Evolutionary conservation across 2,329 filamentous ascomycete genomes (phyloP).

Genomic region (Hortaea werneckii): DNA sequence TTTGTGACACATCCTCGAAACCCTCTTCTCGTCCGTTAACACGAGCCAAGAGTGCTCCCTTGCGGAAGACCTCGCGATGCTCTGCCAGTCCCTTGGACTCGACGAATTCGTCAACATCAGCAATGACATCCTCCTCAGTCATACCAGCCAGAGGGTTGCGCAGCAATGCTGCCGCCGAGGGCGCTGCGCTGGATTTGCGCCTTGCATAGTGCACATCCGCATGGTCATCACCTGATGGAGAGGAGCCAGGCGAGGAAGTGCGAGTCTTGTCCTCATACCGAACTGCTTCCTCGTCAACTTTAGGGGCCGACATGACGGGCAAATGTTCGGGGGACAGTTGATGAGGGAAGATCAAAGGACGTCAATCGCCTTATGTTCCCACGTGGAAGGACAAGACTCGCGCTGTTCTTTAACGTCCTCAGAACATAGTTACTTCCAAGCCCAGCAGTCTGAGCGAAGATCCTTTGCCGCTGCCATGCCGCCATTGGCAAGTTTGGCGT

Average conservation of each 20-base stretch:
- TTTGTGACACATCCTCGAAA: conserved; percentile 39
- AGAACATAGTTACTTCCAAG: no score
- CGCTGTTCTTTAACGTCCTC: no score
- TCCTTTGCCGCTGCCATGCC: not conserved
- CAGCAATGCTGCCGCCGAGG: not conserved
- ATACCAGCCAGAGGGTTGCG: not conserved
- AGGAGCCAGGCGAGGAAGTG: not conserved
- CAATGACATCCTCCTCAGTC: conserved; percentile 18
- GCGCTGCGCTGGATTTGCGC: not conserved
- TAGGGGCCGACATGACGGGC: not conserved
- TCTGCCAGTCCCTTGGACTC: conserved; percentile 27
- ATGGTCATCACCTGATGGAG: not conserved
- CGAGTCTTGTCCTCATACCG: not conserved
- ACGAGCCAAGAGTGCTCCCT: conserved; percentile 43
- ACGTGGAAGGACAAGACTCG: no score
- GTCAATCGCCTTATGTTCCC: no score
- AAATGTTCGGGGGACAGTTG: not conserved
- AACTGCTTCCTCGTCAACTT: not conserved
- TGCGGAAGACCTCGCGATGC: conserved; percentile 30
- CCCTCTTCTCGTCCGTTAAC: conserved; percentile 30
- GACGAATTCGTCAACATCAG: conserved; percentile 25
- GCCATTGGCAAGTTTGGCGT: not conserved
- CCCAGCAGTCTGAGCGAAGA: no score
- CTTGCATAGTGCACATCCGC: not conserved
- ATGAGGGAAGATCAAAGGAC: no score